Base-by-base conservation (phyloP, 2,329 filamentous ascomycete genomes). In the Colletotrichum tanaceti region DNA sequence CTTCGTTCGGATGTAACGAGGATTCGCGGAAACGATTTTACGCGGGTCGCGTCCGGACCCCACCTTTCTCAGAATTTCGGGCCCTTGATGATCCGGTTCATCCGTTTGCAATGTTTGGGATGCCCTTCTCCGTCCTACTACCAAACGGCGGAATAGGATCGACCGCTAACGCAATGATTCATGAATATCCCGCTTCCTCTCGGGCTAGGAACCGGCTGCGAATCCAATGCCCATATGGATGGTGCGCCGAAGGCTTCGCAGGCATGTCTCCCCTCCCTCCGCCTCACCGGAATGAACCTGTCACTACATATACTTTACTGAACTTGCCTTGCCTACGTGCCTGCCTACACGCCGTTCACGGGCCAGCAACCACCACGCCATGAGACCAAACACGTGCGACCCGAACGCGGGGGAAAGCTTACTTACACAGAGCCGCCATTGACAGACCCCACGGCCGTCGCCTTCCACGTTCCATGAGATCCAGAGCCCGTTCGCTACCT, bases 71-170 rank as follows among this genome's bases (percentile, higher is more conserved):
- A 68, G 46, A 68, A 35, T 41, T 41, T 13, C 43, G 20, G 20
- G 20, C 52, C 52, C 32, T 59, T 47, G 54, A 32, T 28, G 32
- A 49, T 57, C 35, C 61, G 61, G 47, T 60, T 57, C 38, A 49
- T 68, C 65, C 65, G 53, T 39, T 39, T 58, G 60, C 47, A 54
- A 59, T 64, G 22, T 54, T 57, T 57, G 9, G 32, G 41, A 9
- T 38, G 24, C 49, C 38, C 43, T 32, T 53, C 16, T 10, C 35
- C 35, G 1, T 32, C 18, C 35, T 41, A 3, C 20, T n/a, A 7
- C 9, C 18, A 11, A 22, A 16, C 22, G 47, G 16, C 35, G 24
- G 16, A 22, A 22, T n/a, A 38, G 43, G 58, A 24, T 28, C 44
- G 13, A 50, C 18, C 5, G 32, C 11, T 5, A 28, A 22, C 20